Conservation (phyloP, 129 eudicot genomes). For the Apium graveolens region DNA sequence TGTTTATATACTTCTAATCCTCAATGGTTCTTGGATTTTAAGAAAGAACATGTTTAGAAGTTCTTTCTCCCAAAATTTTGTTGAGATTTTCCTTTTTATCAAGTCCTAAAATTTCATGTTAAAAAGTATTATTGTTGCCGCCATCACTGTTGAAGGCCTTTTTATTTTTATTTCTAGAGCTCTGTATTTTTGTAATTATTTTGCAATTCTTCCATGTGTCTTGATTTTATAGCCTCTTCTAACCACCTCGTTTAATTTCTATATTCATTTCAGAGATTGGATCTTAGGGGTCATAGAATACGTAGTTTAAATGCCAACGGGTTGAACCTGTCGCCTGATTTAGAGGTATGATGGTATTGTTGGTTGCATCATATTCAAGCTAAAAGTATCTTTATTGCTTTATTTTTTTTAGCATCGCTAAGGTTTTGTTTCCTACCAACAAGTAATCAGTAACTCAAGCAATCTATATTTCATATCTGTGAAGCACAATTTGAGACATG, state of each 20-base stretch:
- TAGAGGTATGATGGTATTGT: slow-evolving; percentile 57
- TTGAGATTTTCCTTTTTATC: neutral
- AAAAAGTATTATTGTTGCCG: neutral
- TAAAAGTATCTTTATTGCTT: neutral
- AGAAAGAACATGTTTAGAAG: neutral
- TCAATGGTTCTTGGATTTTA: neutral
- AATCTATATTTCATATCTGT: neutral
- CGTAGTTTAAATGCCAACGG: slow-evolving; percentile 65
- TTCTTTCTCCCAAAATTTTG: neutral
- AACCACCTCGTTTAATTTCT: slow-evolving; percentile 7
- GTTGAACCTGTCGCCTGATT: slow-evolving; percentile 65
- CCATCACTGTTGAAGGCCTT: neutral
- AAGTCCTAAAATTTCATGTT: neutral
- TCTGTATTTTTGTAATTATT: neutral
- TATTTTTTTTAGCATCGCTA: slow-evolving; percentile 1
- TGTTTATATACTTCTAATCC: neutral
- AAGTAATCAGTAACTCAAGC: neutral
- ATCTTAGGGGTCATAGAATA: slow-evolving; percentile 92
- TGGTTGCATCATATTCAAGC: neutral
- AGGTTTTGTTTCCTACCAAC: neutral
- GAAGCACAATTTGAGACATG: neutral
- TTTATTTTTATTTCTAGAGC: neutral
- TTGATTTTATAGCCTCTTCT: neutral
- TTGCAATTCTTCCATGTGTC: neutral
- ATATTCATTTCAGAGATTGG: slow-evolving; percentile 60